Evolutionary conservation across 306 rosid genomes (phyloP), one percentile per base, ranked within the genome.

Genomic region (Chamaecrista fasciculata): DNA sequence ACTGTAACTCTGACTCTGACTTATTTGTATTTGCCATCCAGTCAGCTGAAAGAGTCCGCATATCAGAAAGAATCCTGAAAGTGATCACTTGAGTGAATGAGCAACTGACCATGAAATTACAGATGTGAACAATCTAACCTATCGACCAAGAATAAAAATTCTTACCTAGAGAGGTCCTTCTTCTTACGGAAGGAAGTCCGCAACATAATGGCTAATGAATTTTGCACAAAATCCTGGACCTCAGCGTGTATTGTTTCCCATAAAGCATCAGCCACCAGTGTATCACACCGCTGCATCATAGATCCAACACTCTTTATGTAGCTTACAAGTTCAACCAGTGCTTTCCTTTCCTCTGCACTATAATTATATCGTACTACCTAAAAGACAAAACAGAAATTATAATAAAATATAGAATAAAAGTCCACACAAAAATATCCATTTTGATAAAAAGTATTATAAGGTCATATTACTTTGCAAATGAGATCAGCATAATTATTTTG

Each of bases 211-310:
- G 97, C 97, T 76, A 94, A 75, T 40, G 97, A 86, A 85, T 94
- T 94, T 76, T 94, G 98, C 47, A 94, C 98, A 86, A 94, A 94
- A 85, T 94, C 98, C 75, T 94, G 98, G 72, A 94, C 98, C 84
- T 94, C 98, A 5, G 98, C 86, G 79, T 94, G 98, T 78, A 94
- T 83, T 64, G 98, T 90, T 85, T 94, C 98, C 96, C 98, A 94
- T 79, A 94, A 85, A 79, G 98, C 97, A 80, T 94, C 98, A 29
- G 98, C 96, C 65, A 94, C 96, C 79, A 88, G 78, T 28, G 97
- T 94, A 69, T 94, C 97, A 53, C 89, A 86, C 49, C 84, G 87
- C 71, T 94, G 98, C 98, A 94, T 85, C 96, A 94, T 83, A 46
- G 98, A 90, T 74, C 97, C 98, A 66, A 90, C 78, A 76, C 96